Percentiles rank a stretch among this genome's conserved stretches.
These are phyloP conservation scores for Astragalus membranaceus DNA, from an alignment of 306 rosid species.

Conservation along the genomic window DNA sequence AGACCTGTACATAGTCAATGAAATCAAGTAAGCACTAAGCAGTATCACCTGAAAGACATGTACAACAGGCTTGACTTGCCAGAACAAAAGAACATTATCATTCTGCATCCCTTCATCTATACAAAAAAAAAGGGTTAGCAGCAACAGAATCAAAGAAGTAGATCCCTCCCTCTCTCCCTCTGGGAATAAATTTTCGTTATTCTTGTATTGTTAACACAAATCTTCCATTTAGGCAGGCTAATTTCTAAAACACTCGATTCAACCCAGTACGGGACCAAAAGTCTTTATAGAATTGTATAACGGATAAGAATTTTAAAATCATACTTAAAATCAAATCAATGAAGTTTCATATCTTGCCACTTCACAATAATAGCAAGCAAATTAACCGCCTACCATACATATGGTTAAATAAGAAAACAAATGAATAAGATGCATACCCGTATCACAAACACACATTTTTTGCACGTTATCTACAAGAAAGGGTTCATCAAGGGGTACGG, in stretches of 20 bases:
- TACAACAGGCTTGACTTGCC: conserved; percentile 97
- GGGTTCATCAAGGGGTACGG: conserved; percentile 57
- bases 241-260: neutral
- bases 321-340: neutral
- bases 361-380: neutral
- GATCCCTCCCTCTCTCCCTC: neutral
- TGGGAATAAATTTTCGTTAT: neutral
- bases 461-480: conserved; percentile 77
- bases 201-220: neutral
- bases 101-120: conserved; percentile 67
- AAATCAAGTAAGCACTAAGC: neutral
- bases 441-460: conserved; percentile 66
- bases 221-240: neutral
- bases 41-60: conserved; percentile 83
- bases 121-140: conserved; percentile 11
- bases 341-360: neutral
- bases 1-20: neutral
- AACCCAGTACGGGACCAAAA: neutral
- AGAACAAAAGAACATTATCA: conserved; percentile 77
- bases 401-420: neutral
- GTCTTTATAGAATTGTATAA: neutral
- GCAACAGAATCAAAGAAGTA: conserved; percentile 17
- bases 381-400: neutral
- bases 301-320: neutral
- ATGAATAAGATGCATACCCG: conserved; percentile 41